Evolutionary conservation across 371 early-diverging fungal species (phyloP).

Genomic region (Mucor plumbeus): DNA sequence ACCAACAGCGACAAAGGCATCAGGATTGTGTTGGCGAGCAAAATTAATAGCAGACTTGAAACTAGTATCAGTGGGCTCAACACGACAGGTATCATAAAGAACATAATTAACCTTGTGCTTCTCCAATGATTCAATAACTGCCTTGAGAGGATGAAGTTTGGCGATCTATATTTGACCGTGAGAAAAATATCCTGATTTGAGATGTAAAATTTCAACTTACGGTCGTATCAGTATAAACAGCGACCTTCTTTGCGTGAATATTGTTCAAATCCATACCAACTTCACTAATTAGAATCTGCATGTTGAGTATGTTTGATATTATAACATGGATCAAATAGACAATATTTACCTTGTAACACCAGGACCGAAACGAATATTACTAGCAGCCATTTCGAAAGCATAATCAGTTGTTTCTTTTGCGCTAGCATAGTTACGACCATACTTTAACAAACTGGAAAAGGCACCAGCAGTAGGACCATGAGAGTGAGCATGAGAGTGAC

Average conservation of each 20-base stretch:
- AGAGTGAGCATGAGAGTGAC: conserved; percentile 58
- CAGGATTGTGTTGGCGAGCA: conserved; percentile 74
- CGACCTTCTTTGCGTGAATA: conserved; percentile 80
- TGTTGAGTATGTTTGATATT: background rate
- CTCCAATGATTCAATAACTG: conserved; percentile 82
- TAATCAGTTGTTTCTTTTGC: conserved; percentile 67
- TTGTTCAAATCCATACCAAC: conserved; percentile 87
- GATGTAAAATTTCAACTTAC: conserved; percentile 41
- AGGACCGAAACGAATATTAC: conserved; percentile 86
- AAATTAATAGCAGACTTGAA: conserved; percentile 85
- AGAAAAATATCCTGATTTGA: conserved; percentile 19
- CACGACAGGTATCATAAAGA: conserved; percentile 79
- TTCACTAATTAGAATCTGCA: conserved; percentile 53
- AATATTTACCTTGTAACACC: conserved; percentile 74
- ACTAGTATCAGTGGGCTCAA: conserved; percentile 84
- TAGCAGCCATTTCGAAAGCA: conserved; percentile 91
- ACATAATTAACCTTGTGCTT: conserved; percentile 71
- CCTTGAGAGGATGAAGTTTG: conserved; percentile 76
- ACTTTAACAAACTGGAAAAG: conserved; percentile 46
- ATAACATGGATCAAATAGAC: background rate
- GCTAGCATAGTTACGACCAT: conserved; percentile 55
- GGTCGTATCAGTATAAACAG: conserved; percentile 86
- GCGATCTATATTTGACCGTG: conserved; percentile 52
- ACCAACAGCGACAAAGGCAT: conserved; percentile 90
- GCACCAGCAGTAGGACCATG: conserved; percentile 36